These are phyloP conservation scores for Amorphotheca resinae DNA, from an alignment of 495 filamentous ascomycete species.

Conservation along the genomic window DNA sequence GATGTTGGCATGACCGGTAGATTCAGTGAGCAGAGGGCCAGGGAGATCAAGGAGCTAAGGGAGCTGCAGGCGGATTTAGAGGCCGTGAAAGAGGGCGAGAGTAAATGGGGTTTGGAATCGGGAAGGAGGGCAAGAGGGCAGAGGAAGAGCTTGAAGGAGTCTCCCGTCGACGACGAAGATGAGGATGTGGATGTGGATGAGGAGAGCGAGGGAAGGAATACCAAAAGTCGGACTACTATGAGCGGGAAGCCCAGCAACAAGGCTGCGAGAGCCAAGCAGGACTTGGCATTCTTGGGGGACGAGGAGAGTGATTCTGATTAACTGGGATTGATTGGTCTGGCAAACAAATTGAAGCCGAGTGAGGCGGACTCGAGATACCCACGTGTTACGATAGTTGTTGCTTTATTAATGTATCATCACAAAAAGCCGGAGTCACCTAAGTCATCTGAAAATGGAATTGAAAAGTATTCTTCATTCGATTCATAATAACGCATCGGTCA, in stretches of 20 bases:
- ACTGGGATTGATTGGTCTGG: neutral
- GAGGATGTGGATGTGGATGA: slow-evolving; percentile 22
- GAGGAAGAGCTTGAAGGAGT: slow-evolving; percentile 32
- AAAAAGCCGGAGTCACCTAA: too few species aligned
- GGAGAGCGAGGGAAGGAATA: slow-evolving; percentile 16
- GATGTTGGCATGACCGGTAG: slow-evolving; percentile 80
- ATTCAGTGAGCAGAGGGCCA: slow-evolving; percentile 72
- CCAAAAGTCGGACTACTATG: neutral
- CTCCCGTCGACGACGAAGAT: slow-evolving; percentile 26
- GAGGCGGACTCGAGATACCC: too few species aligned
- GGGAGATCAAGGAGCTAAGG: slow-evolving; percentile 69
- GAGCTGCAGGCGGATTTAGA: slow-evolving; percentile 76
- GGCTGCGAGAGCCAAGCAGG: slow-evolving; percentile 14
- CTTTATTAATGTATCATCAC: too few species aligned
- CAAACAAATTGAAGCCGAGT: too few species aligned
- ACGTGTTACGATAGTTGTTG: too few species aligned
- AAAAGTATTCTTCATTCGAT: too few species aligned
- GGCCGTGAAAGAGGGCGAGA: slow-evolving; percentile 63
- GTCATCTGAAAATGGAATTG: too few species aligned
- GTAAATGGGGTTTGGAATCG: slow-evolving; percentile 54
- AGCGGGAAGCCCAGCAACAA: slow-evolving; percentile 1
- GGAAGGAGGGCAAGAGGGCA: slow-evolving; percentile 25
- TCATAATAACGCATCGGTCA: neutral
- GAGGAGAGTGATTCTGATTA: slow-evolving; percentile 12
- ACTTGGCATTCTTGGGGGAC: slow-evolving; percentile 19